phyloP scores from a whole-genome alignment of 768 basidiomycete species.

The Xerocomellus intermedius region DNA sequence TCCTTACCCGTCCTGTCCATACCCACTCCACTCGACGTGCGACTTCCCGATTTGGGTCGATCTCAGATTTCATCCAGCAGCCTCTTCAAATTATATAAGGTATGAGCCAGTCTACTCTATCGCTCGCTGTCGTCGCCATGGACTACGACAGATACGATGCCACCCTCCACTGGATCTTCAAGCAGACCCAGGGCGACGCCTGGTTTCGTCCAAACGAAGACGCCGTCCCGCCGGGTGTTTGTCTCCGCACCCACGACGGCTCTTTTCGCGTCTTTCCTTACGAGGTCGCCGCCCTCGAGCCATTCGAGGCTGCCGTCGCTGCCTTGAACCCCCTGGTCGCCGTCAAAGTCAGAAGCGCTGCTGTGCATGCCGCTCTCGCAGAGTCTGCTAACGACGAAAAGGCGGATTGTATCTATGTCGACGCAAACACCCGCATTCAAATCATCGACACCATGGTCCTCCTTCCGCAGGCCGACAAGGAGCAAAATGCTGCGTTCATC shows the following conservation, averaged over 20 bases:
- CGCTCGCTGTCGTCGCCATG: conserved; percentile 19
- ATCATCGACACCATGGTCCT: conserved; percentile 75
- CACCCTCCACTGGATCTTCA: conserved; percentile 30
- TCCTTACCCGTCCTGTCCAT: no score
- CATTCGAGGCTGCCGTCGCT: conserved; percentile 53
- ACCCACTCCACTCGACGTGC: not conserved
- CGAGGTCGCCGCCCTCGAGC: conserved; percentile 49
- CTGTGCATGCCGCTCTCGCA: conserved; percentile 51
- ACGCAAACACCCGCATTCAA: conserved; percentile 71
- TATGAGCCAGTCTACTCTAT: not conserved
- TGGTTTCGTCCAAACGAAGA: conserved; percentile 55
- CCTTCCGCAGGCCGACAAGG: conserved; percentile 54
- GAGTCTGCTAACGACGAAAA: conserved; percentile 32
- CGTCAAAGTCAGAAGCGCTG: conserved; percentile 50
- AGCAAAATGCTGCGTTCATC: conserved; percentile 61
- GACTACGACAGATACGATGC: conserved; percentile 37
- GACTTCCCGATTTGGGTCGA: conserved; percentile 3
- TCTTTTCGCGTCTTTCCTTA: conserved; percentile 57
- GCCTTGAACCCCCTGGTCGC: conserved; percentile 55
- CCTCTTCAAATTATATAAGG: conserved; percentile 8
- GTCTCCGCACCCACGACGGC: conserved; percentile 47
- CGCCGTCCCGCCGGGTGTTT: conserved; percentile 46
- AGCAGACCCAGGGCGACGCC: conserved; percentile 44
- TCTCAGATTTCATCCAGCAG: conserved; percentile 16
- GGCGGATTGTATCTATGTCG: conserved; percentile 42